phyloP scores from a whole-genome alignment of 1,139 yeast species.

The Hansenula sp. region DNA sequence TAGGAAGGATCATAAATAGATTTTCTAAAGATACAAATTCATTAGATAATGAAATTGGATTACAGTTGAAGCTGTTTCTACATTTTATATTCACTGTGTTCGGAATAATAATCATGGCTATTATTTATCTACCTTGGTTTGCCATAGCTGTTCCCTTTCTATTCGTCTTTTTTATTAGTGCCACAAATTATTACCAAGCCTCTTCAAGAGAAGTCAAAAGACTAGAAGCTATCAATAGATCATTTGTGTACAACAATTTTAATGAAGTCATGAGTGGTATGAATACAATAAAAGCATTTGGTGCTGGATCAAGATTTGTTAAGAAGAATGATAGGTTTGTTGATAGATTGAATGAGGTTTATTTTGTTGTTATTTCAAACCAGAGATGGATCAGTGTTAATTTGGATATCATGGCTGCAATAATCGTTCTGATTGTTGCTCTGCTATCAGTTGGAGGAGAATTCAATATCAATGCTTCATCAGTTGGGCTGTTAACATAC shows the following conservation, averaged over 20 bases:
- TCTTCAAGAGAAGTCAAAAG: conserved; percentile 85
- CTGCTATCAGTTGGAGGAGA: conserved; percentile 64
- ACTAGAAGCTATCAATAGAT: conserved; percentile 72
- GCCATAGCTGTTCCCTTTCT: conserved; percentile 67
- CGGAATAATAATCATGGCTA: conserved; percentile 65
- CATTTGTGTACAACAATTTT: conserved; percentile 73
- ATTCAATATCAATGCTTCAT: conserved; percentile 60
- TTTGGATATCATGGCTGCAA: conserved; percentile 50
- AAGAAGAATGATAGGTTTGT: conserved; percentile 44
- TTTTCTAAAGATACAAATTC: conserved; percentile 83
- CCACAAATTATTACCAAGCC: conserved; percentile 65
- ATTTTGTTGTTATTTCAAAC: conserved; percentile 58
- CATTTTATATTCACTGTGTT: conserved; percentile 47
- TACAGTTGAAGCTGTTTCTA: conserved; percentile 48
- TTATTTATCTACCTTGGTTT: conserved; percentile 72
- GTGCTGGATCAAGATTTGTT: conserved; percentile 46
- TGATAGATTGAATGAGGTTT: conserved; percentile 70
- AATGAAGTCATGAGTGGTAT: conserved; percentile 73
- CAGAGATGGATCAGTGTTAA: conserved; percentile 79
- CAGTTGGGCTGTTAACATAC: conserved; percentile 71
- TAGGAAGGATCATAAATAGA: conserved; percentile 66
- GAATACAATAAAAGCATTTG: conserved; percentile 65
- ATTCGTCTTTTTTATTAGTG: conserved; percentile 38
- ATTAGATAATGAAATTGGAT: conserved; percentile 69
- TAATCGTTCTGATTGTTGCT: conserved; percentile 42